A percentile compares a stretch with the other conserved stretches of the same genome.
phyloP scores from a whole-genome alignment of 768 basidiomycete species.

The Saitozyma sp. region DNA sequence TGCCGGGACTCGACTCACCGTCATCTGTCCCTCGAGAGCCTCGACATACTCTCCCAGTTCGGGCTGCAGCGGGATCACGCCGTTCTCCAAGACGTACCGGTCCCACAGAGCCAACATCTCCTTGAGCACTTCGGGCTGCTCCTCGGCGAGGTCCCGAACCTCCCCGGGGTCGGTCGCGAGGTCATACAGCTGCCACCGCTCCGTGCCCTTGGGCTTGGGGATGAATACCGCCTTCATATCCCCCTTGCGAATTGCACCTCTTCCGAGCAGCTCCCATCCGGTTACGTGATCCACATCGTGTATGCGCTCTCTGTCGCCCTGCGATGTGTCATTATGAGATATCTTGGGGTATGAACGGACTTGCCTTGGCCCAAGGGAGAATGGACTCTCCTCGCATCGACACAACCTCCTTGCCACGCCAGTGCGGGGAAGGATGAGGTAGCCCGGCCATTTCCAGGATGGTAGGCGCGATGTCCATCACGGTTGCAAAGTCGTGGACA shows the following conservation, averaged over 20 bases:
- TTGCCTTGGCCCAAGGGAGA: conserved; percentile 4
- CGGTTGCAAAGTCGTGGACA: conserved; percentile 40
- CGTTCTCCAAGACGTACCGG: conserved; percentile 8
- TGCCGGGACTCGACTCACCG: neutral
- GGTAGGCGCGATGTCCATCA: conserved; percentile 49
- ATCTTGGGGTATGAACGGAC: conserved; percentile 27
- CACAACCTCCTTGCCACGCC: neutral
- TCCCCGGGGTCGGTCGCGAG: conserved; percentile 19
- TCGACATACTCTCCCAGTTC: neutral
- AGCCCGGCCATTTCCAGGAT: conserved; percentile 2
- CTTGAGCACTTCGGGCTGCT: conserved; percentile 16
- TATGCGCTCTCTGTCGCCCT: conserved; percentile 5
- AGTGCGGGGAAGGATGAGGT: no score
- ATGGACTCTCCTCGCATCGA: neutral
- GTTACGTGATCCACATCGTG: conserved; percentile 15
- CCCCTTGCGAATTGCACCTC: no score
- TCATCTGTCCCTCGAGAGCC: neutral
- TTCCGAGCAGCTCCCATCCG: conserved; percentile 6
- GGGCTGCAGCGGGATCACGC: neutral
- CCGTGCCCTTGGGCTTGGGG: conserved; percentile 17
- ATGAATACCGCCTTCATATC: conserved; percentile 1
- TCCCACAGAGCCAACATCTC: conserved; percentile 22
- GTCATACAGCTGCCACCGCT: conserved; percentile 37
- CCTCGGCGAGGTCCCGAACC: conserved; percentile 14
- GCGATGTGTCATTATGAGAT: conserved; percentile 9